Evolutionary conservation across 2,329 filamentous ascomycete species (phyloP).

Genomic region (Diplodia scrobiculata): DNA sequence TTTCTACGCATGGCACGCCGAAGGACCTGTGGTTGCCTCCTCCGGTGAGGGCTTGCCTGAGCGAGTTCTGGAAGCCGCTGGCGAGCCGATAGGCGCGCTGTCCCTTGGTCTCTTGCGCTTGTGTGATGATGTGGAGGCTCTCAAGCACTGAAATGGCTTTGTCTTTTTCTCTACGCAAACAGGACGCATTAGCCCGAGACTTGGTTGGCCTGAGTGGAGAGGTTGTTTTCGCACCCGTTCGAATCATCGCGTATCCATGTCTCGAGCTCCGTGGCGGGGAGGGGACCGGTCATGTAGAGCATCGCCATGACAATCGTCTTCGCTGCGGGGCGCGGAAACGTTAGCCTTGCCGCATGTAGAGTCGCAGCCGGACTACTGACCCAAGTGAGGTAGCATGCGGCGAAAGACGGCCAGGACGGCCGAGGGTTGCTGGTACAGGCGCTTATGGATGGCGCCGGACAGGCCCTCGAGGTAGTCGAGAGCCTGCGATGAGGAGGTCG

Average conservation of each 20-base stretch:
- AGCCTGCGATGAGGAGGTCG: constrained; percentile 60
- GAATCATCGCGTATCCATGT: constrained; percentile 76
- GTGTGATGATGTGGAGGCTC: constrained; percentile 79
- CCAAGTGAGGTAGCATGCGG: constrained; percentile 91
- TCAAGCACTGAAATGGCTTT: constrained; percentile 79
- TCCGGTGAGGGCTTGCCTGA: constrained; percentile 84
- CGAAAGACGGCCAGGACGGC: constrained; percentile 94
- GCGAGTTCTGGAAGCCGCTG: constrained; percentile 76
- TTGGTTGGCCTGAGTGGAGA: neutral
- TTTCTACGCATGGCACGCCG: constrained; percentile 74
- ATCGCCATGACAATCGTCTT: constrained; percentile 96
- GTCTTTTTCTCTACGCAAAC: constrained; percentile 69
- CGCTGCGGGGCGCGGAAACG: constrained; percentile 54
- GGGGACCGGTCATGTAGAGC: constrained; percentile 82
- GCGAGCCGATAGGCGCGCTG: constrained; percentile 75
- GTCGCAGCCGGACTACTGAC: constrained; percentile 52
- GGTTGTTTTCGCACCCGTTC: constrained; percentile 50
- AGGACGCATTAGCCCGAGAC: neutral
- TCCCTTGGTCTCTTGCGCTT: constrained; percentile 58
- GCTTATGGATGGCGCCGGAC: constrained; percentile 83
- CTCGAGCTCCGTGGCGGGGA: constrained; percentile 79
- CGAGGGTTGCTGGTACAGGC: constrained; percentile 93
- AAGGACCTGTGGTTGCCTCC: constrained; percentile 85
- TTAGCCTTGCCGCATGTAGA: neutral
- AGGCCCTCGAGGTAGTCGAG: constrained; percentile 93